Evolutionary conservation across 1,139 yeast species (phyloP), one percentile per base, ranked within the genome.

Genomic region (Pichia norvegensis): DNA sequence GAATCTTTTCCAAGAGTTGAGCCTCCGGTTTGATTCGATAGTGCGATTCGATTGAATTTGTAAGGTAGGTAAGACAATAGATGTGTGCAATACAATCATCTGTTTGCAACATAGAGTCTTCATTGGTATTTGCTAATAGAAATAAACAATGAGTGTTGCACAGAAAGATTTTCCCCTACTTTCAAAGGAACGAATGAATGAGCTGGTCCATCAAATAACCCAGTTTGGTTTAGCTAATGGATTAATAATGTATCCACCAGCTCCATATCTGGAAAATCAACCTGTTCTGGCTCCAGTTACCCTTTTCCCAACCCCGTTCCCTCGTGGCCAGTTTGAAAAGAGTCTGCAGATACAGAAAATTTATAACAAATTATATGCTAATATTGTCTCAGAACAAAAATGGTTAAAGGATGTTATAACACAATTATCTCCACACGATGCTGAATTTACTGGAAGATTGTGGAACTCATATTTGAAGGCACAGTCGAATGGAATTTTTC

Each of bases 141-240:
- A 25, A 25, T 25, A 25, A 25, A 25, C 9, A 9, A 23, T 43
- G 51, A 7, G 36, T 14, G 5, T n/a, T n/a, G 36, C 6, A 16
- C 45, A 31, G 33, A 43, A 44, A 25, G 48, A 33, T 1, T 58
- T 56, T 27, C 61, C 61, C 6, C 9, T 4, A 3, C 40, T 56
- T 9, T n/a, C 44, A 1, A 9, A 44, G 1, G 41, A 31, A 1
- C 47, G 50, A 21, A 35, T 51, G n/a, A 37, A 47, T 1, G 35
- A 53, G 3, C 46, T 72, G 38, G 54, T 72, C 8, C 74, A 72
- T 43, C 73, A 75, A 44, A 59, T 84, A 33, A 70, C 73, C 42
- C 95, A 88, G 55, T 88, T 95, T 88, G 70, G 85, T 6, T 67
- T 88, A 45, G 73, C 82, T 42, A 79, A 86, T 65, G 96, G 97